phyloP scores from a whole-genome alignment of 2,329 filamentous ascomycete genomes.

The Penicillium psychrosexuale region DNA sequence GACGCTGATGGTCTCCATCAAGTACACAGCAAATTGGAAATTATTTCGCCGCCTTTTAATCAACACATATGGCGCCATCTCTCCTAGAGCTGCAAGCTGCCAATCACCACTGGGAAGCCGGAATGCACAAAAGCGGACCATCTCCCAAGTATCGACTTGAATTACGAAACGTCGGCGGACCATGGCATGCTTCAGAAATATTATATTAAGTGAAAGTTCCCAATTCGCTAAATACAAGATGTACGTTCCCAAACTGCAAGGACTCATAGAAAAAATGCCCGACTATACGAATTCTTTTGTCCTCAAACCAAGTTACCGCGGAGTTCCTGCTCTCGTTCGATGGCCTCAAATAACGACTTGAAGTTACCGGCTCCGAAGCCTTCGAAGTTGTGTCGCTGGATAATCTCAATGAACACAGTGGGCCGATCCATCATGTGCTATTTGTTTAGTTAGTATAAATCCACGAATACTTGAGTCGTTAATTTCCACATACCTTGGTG shows the following conservation, averaged over 20 bases:
- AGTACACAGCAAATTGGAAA: too few species aligned
- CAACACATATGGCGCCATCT: neutral
- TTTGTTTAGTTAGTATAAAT: slow-evolving; percentile 3
- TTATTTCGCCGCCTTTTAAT: too few species aligned
- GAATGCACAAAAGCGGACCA: neutral
- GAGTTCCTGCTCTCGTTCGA: slow-evolving; percentile 85
- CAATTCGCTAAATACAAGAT: slow-evolving; percentile 2
- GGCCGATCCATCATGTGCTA: slow-evolving; percentile 86
- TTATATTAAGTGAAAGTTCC: neutral
- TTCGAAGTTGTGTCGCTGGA: slow-evolving; percentile 84
- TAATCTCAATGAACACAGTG: slow-evolving; percentile 95
- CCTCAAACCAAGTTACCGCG: slow-evolving; percentile 67
- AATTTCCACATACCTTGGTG: slow-evolving; percentile 54
- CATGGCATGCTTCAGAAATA: neutral
- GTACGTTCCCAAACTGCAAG: neutral
- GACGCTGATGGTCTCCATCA: neutral
- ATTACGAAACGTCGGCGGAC: neutral
- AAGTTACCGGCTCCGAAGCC: slow-evolving; percentile 96
- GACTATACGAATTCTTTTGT: neutral
- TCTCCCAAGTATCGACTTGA: neutral
- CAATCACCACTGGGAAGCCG: neutral
- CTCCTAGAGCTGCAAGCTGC: neutral
- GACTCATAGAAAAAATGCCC: neutral
- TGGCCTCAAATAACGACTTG: slow-evolving; percentile 90
- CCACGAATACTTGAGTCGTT: neutral